These are phyloP conservation scores for Dendrobium huoshanense DNA, from an alignment of 106 monocot genomes.

Conservation along the genomic window DNA sequence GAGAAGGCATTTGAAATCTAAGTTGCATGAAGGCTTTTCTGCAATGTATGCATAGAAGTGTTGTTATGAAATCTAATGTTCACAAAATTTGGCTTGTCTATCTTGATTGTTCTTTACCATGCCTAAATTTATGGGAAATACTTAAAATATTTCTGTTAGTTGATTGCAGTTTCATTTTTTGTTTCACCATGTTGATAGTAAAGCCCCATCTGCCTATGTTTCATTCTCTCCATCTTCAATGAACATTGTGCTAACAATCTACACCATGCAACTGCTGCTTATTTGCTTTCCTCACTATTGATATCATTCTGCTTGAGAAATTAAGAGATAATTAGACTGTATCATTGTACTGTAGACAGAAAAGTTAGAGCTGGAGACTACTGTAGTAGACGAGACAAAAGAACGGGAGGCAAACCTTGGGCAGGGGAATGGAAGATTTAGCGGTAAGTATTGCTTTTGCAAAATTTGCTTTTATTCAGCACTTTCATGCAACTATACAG, in stretches of 20 bases:
- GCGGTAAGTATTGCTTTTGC: slow-evolving; percentile 49
- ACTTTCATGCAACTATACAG: not conserved
- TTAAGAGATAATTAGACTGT: not conserved
- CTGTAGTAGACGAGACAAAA: slow-evolving; percentile 89
- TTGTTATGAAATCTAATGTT: not conserved
- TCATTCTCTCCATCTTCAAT: not conserved
- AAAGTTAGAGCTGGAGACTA: slow-evolving; percentile 94
- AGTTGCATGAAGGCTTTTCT: not conserved
- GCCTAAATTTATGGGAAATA: not conserved
- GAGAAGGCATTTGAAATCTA: not conserved
- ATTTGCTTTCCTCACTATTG: not conserved
- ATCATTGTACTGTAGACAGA: slow-evolving; percentile 63
- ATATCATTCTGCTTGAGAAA: not conserved
- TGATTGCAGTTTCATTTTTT: not conserved
- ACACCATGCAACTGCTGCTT: not conserved
- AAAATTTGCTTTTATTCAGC: not conserved
- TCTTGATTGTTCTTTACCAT: not conserved
- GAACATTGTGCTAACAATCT: not conserved
- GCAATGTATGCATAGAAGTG: not conserved
- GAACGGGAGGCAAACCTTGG: slow-evolving; percentile 64
- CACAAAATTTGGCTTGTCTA: not conserved
- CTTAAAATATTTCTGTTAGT: not conserved
- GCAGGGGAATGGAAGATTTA: slow-evolving; percentile 68
- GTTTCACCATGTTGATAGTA: not conserved
- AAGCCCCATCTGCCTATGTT: not conserved